Conservation (phyloP, 441 rosid genomes). For the Adansonia madagascariensis region DNA sequence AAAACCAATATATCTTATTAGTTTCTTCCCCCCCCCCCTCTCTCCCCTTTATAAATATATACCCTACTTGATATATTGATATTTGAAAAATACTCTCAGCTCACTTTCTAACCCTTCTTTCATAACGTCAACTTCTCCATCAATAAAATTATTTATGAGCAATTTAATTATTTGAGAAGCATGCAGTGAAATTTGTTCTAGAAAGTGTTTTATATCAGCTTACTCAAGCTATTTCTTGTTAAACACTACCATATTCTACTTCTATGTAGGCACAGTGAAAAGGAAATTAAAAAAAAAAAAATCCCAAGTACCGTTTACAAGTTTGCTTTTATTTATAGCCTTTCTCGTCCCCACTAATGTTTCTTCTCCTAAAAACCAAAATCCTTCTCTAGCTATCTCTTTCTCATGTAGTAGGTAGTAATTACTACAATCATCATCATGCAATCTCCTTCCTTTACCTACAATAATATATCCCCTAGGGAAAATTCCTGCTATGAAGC, state of each 20-base stretch:
- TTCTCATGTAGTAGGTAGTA: neutral
- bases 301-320: neutral
- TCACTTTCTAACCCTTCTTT: neutral
- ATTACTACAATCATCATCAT: slow-evolving; percentile 29
- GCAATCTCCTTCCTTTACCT: slow-evolving; percentile 44
- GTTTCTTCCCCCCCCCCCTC: neutral
- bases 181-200: slow-evolving; percentile 8
- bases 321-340: slow-evolving; percentile 29
- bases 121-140: neutral
- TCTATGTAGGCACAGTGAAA: neutral
- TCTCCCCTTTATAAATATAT: neutral
- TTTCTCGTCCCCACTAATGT: slow-evolving; percentile 31
- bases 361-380: slow-evolving; percentile 30
- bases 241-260: neutral
- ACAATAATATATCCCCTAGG: slow-evolving; percentile 43
- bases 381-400: slow-evolving; percentile 23
- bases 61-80: neutral
- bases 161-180: slow-evolving; percentile 11
- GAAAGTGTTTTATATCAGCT: slow-evolving; percentile 10
- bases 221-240: neutral
- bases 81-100: too few species aligned
- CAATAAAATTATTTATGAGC: neutral
- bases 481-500: slow-evolving; percentile 46
- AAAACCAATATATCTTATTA: slow-evolving; percentile 17
- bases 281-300: neutral